phyloP scores from a whole-genome alignment of 768 basidiomycete genomes.

The Termitomyces sp. region DNA sequence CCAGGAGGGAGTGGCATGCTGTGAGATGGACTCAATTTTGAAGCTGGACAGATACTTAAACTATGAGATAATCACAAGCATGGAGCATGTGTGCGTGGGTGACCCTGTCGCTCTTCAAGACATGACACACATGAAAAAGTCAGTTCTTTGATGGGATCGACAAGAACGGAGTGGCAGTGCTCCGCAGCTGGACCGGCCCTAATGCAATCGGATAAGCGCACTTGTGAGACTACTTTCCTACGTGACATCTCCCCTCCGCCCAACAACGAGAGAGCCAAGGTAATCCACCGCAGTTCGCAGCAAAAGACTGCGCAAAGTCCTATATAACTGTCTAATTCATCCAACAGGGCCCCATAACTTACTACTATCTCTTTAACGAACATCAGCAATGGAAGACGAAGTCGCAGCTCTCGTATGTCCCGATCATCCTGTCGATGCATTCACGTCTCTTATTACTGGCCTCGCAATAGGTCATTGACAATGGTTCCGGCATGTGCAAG shows the following conservation, averaged over 20 bases:
- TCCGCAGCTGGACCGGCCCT: constrained; percentile 23
- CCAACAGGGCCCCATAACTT: constrained; percentile 11
- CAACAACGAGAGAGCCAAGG: constrained; percentile 18
- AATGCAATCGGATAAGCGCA: constrained; percentile 29
- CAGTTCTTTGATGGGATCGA: too few relatives aligned
- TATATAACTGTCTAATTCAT: constrained; percentile 10
- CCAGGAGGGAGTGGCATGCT: constrained; percentile 16
- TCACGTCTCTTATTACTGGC: constrained; percentile 3
- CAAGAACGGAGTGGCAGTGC: not conserved
- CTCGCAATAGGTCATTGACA: constrained; percentile 68
- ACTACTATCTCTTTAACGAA: constrained; percentile 23
- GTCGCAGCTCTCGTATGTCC: constrained; percentile 43
- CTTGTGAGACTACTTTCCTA: constrained; percentile 9
- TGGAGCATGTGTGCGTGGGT: not conserved
- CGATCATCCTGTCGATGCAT: constrained; percentile 9
- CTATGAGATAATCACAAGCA: constrained; percentile 9
- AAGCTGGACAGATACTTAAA: not conserved
- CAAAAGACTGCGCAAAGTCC: constrained; percentile 11
- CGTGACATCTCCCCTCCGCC: constrained; percentile 20
- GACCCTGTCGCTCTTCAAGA: not conserved
- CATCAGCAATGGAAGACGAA: constrained; percentile 40
- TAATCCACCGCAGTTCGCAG: constrained; percentile 20
- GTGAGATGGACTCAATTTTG: not conserved
- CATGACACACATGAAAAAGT: too few relatives aligned
- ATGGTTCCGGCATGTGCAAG: constrained; percentile 99